These are phyloP conservation scores for Solanum dulcamara DNA, from an alignment of 257 asterid species.

Conservation along the genomic window DNA sequence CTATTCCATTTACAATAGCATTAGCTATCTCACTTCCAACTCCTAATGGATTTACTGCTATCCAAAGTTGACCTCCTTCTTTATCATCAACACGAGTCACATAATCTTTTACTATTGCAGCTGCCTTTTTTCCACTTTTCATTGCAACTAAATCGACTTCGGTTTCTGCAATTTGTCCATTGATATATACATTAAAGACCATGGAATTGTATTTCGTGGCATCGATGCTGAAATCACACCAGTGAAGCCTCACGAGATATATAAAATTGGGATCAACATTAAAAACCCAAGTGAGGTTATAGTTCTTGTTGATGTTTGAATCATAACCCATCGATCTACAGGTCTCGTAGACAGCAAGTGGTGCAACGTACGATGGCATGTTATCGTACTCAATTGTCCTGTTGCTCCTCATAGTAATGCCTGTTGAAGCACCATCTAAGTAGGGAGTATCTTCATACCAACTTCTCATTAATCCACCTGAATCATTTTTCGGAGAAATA, in stretches of 20 bases:
- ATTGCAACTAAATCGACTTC: constrained; percentile 29
- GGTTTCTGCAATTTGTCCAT: constrained; percentile 46
- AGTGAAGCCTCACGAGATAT: constrained; percentile 71
- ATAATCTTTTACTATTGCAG: constrained; percentile 44
- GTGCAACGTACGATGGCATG: constrained; percentile 45
- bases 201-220: constrained; percentile 45
- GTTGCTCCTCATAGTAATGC: constrained; percentile 28
- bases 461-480: constrained; percentile 62
- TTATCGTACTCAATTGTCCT: constrained; percentile 19
- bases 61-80: constrained; percentile 32
- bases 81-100: constrained; percentile 26
- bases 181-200: constrained; percentile 43
- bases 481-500: constrained; percentile 45
- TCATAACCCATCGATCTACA: constrained; percentile 59
- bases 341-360: constrained; percentile 42
- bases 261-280: constrained; percentile 59
- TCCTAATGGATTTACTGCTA: constrained; percentile 25
- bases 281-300: constrained; percentile 72
- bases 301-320: constrained; percentile 21
- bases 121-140: constrained; percentile 7
- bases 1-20: constrained; percentile 69
- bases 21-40: constrained; percentile 28
- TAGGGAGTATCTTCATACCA: constrained; percentile 84
- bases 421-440: constrained; percentile 31
- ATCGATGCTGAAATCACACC: constrained; percentile 57